Conservation (phyloP, 75 land plant genomes). For the Pinus albicaulis region DNA sequence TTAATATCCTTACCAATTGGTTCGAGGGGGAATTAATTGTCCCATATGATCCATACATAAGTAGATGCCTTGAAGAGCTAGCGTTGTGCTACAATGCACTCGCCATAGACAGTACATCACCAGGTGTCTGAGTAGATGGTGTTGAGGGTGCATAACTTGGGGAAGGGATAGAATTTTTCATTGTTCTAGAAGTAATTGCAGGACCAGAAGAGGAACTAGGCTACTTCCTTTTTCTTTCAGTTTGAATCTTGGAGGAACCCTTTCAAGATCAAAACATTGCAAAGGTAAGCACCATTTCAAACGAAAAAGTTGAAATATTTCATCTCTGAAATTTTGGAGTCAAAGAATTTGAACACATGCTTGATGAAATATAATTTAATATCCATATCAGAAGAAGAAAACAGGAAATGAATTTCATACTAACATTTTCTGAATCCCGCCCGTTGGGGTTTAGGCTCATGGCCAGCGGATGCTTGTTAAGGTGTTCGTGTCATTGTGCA, state of each 20-base stretch:
- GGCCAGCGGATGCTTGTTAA: no score
- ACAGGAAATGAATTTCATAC: no score
- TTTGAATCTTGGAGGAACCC: slow-evolving; percentile 79
- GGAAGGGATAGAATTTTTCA: slow-evolving; percentile 81
- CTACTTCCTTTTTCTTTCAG: slow-evolving; percentile 86
- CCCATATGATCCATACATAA: slow-evolving; percentile 84
- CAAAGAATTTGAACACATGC: no score
- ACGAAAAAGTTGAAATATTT: no score
- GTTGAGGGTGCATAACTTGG: slow-evolving; percentile 96
- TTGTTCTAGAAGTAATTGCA: slow-evolving; percentile 98
- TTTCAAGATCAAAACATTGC: slow-evolving; percentile 10
- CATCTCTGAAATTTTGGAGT: no score
- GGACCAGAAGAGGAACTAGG: slow-evolving; percentile 92
- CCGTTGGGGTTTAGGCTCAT: no score
- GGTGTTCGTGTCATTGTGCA: no score
- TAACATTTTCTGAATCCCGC: no score
- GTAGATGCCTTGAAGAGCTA: slow-evolving; percentile 78
- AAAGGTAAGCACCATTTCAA: no score
- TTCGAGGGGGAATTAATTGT: slow-evolving; percentile 86
- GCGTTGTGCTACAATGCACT: slow-evolving; percentile 65
- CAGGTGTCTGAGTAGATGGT: slow-evolving; percentile 97
- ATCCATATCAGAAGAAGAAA: no score
- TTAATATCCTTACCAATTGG: slow-evolving; percentile 61
- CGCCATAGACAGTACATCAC: slow-evolving; percentile 94
- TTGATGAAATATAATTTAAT: no score